phyloP scores from a whole-genome alignment of 2,329 filamentous ascomycete genomes.

The Periconia digitata region DNA sequence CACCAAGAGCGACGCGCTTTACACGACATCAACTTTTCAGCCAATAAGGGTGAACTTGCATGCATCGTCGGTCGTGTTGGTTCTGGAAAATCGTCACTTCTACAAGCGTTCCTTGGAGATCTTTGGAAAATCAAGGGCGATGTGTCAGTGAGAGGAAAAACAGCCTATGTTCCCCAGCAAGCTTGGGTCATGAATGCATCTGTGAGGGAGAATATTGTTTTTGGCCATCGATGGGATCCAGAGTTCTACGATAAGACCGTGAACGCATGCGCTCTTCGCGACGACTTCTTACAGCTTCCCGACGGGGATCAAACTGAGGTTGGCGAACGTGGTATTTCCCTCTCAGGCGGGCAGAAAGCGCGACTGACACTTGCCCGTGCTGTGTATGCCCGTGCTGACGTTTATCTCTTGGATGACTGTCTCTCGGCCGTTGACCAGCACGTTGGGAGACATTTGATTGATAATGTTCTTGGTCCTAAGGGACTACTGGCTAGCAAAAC shows the following conservation, averaged over 20 bases:
- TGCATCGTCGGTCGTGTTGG: conserved; percentile 96
- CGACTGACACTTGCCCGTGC: conserved; percentile 88
- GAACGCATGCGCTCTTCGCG: conserved; percentile 83
- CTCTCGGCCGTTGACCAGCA: conserved; percentile 98
- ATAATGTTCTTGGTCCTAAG: conserved; percentile 84
- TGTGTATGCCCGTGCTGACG: conserved; percentile 94
- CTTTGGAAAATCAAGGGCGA: conserved; percentile 85
- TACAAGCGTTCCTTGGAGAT: conserved; percentile 87
- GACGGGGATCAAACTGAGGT: conserved; percentile 97
- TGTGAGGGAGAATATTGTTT: conserved; percentile 95
- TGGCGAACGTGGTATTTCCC: conserved; percentile 91
- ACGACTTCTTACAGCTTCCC: conserved; percentile 89
- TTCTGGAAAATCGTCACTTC: conserved; percentile 87
- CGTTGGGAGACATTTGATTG: conserved; percentile 90
- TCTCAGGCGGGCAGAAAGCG: conserved; percentile 95
- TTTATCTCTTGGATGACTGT: conserved; percentile 92
- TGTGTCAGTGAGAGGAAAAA: conserved; percentile 77
- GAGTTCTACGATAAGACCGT: conserved; percentile 93
- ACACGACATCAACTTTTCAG: conserved; percentile 82
- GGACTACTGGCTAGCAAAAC: conserved; percentile 85
- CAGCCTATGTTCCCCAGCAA: conserved; percentile 91
- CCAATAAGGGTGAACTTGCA: conserved; percentile 88
- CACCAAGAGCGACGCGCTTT: conserved; percentile 69
- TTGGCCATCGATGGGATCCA: conserved; percentile 91
- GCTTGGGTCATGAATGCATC: conserved; percentile 98